These are phyloP conservation scores for Platismatia glauca DNA, from an alignment of 495 filamentous ascomycete genomes.

Conservation along the genomic window DNA sequence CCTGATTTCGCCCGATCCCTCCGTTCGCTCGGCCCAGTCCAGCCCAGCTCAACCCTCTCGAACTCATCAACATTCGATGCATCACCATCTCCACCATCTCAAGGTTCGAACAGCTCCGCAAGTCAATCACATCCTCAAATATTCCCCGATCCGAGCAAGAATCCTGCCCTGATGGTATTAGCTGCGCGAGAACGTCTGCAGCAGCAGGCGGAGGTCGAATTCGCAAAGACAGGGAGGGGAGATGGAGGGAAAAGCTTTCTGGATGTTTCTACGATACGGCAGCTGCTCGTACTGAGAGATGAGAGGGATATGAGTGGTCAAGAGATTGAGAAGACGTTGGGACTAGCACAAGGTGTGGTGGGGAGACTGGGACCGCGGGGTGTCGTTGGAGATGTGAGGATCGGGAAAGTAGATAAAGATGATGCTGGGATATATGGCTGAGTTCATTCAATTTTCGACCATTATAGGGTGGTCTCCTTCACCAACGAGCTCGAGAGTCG, in stretches of 20 bases:
- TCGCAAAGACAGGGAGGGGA: constrained; percentile 35
- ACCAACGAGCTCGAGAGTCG: background rate
- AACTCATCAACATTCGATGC: constrained; percentile 42
- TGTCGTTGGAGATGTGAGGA: constrained; percentile 36
- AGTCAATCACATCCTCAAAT: constrained; percentile 22
- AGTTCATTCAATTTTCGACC: constrained; percentile 15
- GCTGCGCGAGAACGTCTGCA: constrained; percentile 36
- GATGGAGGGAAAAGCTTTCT: constrained; percentile 45
- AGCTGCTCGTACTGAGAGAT: constrained; percentile 54
- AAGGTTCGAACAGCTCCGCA: constrained; percentile 14
- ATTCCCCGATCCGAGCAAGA: constrained; percentile 43
- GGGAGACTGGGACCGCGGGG: constrained; percentile 44
- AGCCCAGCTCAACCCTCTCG: constrained; percentile 50
- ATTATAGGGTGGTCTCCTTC: background rate
- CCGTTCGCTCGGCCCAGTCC: constrained; percentile 54
- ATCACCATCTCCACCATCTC: constrained; percentile 21
- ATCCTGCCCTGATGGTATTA: constrained; percentile 47
- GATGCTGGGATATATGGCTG: constrained; percentile 28
- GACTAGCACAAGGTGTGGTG: constrained; percentile 50
- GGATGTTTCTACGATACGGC: constrained; percentile 51
- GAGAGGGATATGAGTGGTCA: constrained; percentile 36
- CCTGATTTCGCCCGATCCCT: constrained; percentile 55
- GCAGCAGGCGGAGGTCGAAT: constrained; percentile 45
- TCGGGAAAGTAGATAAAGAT: constrained; percentile 28
- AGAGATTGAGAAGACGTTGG: constrained; percentile 53